Evolutionary conservation across 2,329 filamentous ascomycete genomes (phyloP).

Genomic region (Beauveria australis): DNA sequence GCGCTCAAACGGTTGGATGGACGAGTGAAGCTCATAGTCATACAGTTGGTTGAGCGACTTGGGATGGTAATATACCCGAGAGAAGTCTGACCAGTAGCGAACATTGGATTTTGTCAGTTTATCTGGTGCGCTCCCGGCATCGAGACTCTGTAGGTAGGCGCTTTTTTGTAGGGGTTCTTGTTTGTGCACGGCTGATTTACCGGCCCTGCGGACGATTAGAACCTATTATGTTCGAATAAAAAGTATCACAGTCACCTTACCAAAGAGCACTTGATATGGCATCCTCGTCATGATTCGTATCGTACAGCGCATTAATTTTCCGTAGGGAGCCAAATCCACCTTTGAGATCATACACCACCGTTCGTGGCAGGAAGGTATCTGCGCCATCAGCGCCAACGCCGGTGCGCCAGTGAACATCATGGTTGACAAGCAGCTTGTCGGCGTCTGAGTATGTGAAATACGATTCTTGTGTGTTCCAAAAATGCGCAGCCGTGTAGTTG

Average conservation of each 20-base stretch:
- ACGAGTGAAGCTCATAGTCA: slow-evolving; percentile 77
- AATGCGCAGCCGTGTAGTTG: slow-evolving; percentile 92
- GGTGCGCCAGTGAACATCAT: slow-evolving; percentile 74
- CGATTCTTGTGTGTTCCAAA: slow-evolving; percentile 95
- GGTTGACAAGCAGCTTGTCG: slow-evolving; percentile 27
- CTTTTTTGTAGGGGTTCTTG: slow-evolving; percentile 60
- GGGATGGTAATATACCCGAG: slow-evolving; percentile 85
- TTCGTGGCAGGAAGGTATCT: slow-evolving; percentile 87
- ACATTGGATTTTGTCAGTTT: slow-evolving; percentile 61
- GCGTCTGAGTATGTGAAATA: slow-evolving; percentile 79
- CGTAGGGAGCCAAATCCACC: slow-evolving; percentile 82
- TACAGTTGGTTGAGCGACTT: slow-evolving; percentile 78
- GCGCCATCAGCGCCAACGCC: slow-evolving; percentile 74
- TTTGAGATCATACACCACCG: slow-evolving; percentile 91
- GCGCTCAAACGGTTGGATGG: slow-evolving; percentile 78
- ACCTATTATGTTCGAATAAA: background rate
- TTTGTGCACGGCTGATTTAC: slow-evolving; percentile 59
- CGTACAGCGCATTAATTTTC: slow-evolving; percentile 84
- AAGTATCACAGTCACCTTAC: slow-evolving; percentile 17
- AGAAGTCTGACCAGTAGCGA: slow-evolving; percentile 97
- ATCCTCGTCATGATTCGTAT: slow-evolving; percentile 35
- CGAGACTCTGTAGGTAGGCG: slow-evolving; percentile 71
- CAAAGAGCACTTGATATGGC: slow-evolving; percentile 23
- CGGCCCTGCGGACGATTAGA: slow-evolving; percentile 43
- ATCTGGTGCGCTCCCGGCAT: slow-evolving; percentile 60